Evolutionary conservation across 2,329 filamentous ascomycete genomes (phyloP), one percentile per base, ranked within the genome.

Genomic region (Sporothrix schenckii): DNA sequence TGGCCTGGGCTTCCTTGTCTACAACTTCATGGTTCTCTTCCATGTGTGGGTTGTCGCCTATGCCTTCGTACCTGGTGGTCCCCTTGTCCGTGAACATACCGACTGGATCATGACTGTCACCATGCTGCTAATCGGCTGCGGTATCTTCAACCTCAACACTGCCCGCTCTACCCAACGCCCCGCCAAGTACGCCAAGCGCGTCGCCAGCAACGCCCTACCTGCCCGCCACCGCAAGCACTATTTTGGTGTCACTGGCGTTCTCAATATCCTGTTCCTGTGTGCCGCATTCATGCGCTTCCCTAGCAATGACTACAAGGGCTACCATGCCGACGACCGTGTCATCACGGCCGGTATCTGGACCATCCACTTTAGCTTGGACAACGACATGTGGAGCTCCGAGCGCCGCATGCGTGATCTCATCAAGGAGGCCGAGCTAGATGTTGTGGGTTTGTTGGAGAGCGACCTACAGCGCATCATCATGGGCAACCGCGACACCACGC

Each of bases 41-140:
- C 94, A 98, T 77, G 93, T 97, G 69, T 99, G 95, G 95, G 92
- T 97, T 49, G 95, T 99, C 13, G 95, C 95, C 2, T 99, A 99
- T 77, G 95, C 95, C 14, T 99, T 99, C 75, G 95, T 99, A 3
- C 95, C 95, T 1, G 95, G 95, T 67, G 95, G 95, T 1, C 93
- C 93, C 3, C 86, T 97, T 0, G 92, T 99, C 56, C 90, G 95
- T 58, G 95, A 99, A 79, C 94, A 90, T 77, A 99, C 94, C 1
- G 94, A 98, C 78, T 97, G 94, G 92, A 86, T 99, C 77, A 97
- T 98, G 93, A 86, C 88, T 6, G 87, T 87, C 9, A 97, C 87
- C 77, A 97, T 98, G 92, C 79, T 93, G 2, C 84, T 90, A 71
- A 90, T 99, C 73, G 95, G 93, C 41, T 89, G 88, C 61, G 95